A percentile compares a stretch with the other conserved stretches of the same genome.
Evolutionary conservation across 306 rosid species (phyloP).

Genomic region (Cicer bijugum): DNA sequence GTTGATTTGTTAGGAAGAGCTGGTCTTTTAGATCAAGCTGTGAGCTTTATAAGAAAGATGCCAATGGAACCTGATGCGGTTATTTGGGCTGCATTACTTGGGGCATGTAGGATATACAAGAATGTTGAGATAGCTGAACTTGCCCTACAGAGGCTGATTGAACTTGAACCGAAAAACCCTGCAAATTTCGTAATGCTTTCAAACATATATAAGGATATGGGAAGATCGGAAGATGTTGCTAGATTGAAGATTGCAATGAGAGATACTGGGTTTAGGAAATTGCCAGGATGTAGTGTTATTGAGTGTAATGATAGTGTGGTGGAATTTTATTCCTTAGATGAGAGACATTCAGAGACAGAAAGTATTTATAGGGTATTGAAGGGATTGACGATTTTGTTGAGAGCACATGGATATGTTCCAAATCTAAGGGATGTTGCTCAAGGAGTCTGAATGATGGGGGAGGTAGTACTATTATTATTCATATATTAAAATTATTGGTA

Average conservation of each 20-base stretch:
- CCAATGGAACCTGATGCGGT: constrained; percentile 63
- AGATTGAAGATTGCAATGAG: constrained; percentile 70
- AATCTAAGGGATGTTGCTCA: constrained; percentile 46
- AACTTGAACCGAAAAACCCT: constrained; percentile 80
- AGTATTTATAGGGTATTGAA: constrained; percentile 46
- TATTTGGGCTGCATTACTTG: constrained; percentile 55
- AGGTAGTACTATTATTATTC: too few species aligned
- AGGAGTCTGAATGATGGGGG: constrained; percentile 39
- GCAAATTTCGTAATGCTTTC: constrained; percentile 78
- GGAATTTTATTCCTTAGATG: constrained; percentile 59
- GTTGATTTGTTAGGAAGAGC: constrained; percentile 61
- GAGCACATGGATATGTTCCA: constrained; percentile 52
- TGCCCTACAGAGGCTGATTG: constrained; percentile 62
- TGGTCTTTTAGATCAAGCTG: constrained; percentile 65
- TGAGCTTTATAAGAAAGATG: constrained; percentile 66
- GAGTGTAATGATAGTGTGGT: constrained; percentile 53
- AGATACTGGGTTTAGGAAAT: constrained; percentile 62
- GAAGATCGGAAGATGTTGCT: constrained; percentile 78
- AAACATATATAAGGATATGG: constrained; percentile 76
- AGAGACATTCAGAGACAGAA: constrained; percentile 56
- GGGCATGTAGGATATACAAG: constrained; percentile 57
- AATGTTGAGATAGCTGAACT: constrained; percentile 58
- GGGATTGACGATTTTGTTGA: constrained; percentile 51
- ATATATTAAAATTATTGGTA: too few species aligned
- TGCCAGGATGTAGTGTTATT: constrained; percentile 58